phyloP scores from a whole-genome alignment of 192 early-diverging fungal genomes.

The Cladochytrium replicatum region DNA sequence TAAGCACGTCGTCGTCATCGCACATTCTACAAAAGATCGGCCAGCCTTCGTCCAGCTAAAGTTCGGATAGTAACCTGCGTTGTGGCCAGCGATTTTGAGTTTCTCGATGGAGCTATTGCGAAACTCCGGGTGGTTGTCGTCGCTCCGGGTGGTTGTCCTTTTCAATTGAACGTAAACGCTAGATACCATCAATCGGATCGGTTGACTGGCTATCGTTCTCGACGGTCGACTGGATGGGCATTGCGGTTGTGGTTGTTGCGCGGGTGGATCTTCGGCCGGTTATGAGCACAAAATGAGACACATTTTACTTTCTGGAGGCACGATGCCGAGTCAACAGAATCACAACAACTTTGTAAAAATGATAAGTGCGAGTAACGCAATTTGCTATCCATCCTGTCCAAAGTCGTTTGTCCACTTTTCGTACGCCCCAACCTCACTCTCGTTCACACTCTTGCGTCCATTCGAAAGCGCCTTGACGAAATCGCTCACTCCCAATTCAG shows the following conservation, averaged over 20 bases:
- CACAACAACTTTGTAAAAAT: background rate
- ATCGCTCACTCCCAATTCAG: constrained; percentile 72
- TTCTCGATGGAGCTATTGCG: too few relatives aligned
- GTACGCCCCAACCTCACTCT: constrained; percentile 68
- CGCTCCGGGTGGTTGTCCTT: too few relatives aligned
- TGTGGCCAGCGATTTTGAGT: too few relatives aligned
- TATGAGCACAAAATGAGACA: background rate
- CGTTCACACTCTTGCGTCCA: constrained; percentile 74
- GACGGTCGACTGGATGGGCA: background rate
- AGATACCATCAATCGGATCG: background rate
- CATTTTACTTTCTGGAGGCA: constrained; percentile 33
- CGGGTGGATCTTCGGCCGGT: background rate
- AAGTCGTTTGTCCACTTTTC: constrained; percentile 85
- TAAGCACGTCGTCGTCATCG: too few relatives aligned
- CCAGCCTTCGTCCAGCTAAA: too few relatives aligned
- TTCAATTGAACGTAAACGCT: background rate
- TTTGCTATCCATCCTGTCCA: constrained; percentile 39
- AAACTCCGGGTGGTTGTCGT: too few relatives aligned
- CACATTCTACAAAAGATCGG: too few relatives aligned
- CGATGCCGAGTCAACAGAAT: constrained; percentile 16
- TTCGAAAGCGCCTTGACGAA: constrained; percentile 74
- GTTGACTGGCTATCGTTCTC: too few relatives aligned
- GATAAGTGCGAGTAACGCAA: background rate
- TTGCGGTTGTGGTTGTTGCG: background rate
- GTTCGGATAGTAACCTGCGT: too few relatives aligned